phyloP scores from a whole-genome alignment of 371 early-diverging fungal species.

The Mucor ambiguus region DNA sequence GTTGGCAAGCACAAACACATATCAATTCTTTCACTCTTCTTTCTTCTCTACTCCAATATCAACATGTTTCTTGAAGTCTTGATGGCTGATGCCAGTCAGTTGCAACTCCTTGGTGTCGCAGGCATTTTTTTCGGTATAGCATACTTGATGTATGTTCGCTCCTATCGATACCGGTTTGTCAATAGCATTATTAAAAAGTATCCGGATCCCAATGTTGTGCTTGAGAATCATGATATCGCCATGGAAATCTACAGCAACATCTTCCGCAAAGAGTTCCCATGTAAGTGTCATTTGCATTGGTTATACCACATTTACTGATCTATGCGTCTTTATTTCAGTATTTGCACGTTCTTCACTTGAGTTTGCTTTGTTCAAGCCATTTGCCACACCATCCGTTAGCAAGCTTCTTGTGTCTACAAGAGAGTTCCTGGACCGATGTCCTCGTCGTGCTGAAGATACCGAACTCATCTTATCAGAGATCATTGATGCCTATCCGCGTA shows the following conservation, averaged over 20 bases:
- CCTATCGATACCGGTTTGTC: slow-evolving; percentile 34
- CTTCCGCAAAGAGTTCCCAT: slow-evolving; percentile 48
- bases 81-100: not conserved
- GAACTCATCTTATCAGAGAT: slow-evolving; percentile 49
- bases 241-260: slow-evolving; percentile 37
- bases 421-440: slow-evolving; percentile 38
- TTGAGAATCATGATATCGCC: slow-evolving; percentile 43
- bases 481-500: slow-evolving; percentile 40
- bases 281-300: slow-evolving; percentile 12
- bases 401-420: slow-evolving; percentile 47
- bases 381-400: slow-evolving; percentile 53
- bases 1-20: not conserved
- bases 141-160: slow-evolving; percentile 44
- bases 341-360: slow-evolving; percentile 38
- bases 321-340: not conserved
- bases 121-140: not conserved
- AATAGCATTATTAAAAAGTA: slow-evolving; percentile 41
- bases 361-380: slow-evolving; percentile 56
- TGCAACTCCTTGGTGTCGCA: not conserved
- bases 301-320: not conserved
- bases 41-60: not conserved
- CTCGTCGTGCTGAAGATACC: slow-evolving; percentile 54
- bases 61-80: slow-evolving; percentile 6
- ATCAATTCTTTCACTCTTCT: not conserved
- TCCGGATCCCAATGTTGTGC: slow-evolving; percentile 47